Percentiles rank a stretch among this genome's conserved stretches.
These are phyloP conservation scores for Ascocoryne sarcoides DNA, from an alignment of 2,329 filamentous ascomycete genomes.

Conservation along the genomic window DNA sequence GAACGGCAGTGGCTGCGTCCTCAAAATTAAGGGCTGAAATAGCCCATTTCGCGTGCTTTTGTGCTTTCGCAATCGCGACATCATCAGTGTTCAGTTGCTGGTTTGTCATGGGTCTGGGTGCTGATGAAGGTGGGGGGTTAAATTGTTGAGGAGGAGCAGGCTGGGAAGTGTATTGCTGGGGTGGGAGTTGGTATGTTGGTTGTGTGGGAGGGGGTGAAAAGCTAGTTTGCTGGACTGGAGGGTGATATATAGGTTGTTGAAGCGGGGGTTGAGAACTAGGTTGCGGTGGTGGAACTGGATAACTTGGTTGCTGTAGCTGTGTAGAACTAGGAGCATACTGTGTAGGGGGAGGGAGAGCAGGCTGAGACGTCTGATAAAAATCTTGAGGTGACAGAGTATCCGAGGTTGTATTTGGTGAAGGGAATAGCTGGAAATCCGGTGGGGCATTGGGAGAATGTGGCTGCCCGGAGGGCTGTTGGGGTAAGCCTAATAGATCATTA, in stretches of 20 bases:
- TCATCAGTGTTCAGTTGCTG: conserved; percentile 53
- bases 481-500: conserved; percentile 18
- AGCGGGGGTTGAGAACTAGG: conserved; percentile 9
- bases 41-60: conserved; percentile 95
- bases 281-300: conserved; percentile 11
- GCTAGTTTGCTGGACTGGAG: conserved; percentile 6
- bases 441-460: conserved; percentile 23
- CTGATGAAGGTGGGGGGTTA: conserved; percentile 4
- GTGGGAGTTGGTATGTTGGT: conserved; percentile 11
- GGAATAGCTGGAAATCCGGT: conserved; percentile 18
- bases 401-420: conserved; percentile 18
- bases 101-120: conserved; percentile 8
- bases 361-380: conserved; percentile 10
- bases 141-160: conserved; percentile 1
- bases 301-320: conserved; percentile 9
- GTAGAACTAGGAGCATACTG: conserved; percentile 11
- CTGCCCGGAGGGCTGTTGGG: conserved; percentile 19
- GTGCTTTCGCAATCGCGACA: conserved; percentile 63
- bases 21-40: conserved; percentile 97
- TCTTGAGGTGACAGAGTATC: conserved; percentile 5
- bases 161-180: conserved; percentile 2
- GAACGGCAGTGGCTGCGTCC: conserved; percentile 81
- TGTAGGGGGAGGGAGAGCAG: no score
- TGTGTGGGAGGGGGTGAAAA: conserved; percentile 15
- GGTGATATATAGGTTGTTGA: conserved; percentile 4